A percentile compares a stretch with the other conserved stretches of the same genome.
phyloP scores from a whole-genome alignment of 2,329 filamentous ascomycete genomes.

The Calonectria leucothoes region DNA sequence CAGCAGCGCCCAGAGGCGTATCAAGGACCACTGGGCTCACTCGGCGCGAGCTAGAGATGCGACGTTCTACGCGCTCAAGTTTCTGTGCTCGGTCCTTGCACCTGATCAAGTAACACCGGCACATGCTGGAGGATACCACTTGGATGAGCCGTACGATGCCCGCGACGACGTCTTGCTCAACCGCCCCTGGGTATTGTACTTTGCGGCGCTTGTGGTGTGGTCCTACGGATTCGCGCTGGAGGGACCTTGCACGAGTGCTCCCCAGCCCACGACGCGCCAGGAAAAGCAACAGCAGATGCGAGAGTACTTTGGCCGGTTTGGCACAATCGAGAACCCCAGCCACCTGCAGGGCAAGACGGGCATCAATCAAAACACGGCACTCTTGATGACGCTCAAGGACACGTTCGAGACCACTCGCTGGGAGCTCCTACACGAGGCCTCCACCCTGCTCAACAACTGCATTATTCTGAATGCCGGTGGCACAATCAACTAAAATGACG shows the following conservation, averaged over 20 bases:
- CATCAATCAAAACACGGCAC: slow-evolving; percentile 83
- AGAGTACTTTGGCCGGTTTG: slow-evolving; percentile 78
- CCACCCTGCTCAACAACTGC: slow-evolving; percentile 83
- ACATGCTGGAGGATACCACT: slow-evolving; percentile 52
- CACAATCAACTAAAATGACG: slow-evolving; percentile 35
- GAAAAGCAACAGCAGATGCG: slow-evolving; percentile 84
- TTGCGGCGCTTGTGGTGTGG: slow-evolving; percentile 93
- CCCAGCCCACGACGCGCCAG: slow-evolving; percentile 66
- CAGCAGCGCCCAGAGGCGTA: slow-evolving; percentile 80
- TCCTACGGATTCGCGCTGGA: slow-evolving; percentile 93
- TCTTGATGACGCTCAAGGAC: slow-evolving; percentile 84
- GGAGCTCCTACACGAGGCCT: slow-evolving; percentile 92
- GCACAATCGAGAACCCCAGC: slow-evolving; percentile 78
- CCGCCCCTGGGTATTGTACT: slow-evolving; percentile 94
- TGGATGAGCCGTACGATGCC: slow-evolving; percentile 75
- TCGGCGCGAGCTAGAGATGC: slow-evolving; percentile 90
- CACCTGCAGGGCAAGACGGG: slow-evolving; percentile 80
- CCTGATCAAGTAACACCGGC: slow-evolving; percentile 56
- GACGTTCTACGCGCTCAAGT: slow-evolving; percentile 90
- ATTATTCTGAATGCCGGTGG: slow-evolving; percentile 61
- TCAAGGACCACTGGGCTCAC: slow-evolving; percentile 91
- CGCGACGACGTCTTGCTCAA: slow-evolving; percentile 92
- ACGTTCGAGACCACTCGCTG: slow-evolving; percentile 87
- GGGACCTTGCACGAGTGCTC: slow-evolving; percentile 72
- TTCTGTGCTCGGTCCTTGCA: slow-evolving; percentile 85